Base-by-base conservation (phyloP, 345 rosid species). In the Melaleuca alternifolia region DNA sequence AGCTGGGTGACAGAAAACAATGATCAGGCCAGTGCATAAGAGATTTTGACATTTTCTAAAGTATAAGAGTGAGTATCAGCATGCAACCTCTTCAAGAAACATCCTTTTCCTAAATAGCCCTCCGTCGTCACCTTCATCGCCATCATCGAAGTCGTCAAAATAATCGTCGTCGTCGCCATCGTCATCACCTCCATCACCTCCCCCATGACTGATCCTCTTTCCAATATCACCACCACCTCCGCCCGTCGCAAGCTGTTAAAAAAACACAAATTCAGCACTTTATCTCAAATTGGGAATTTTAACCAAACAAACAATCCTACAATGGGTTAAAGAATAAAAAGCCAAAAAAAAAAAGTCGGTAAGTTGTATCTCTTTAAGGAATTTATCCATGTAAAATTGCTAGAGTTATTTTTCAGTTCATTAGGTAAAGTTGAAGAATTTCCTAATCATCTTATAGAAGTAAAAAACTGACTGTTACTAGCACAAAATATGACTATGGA, bases 181-280 rank as follows among this genome's bases (percentile, higher is more conserved):
- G 88, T 95, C 99, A 82, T 95, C 98, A 54, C 98, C 99, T 89
- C 99, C 99, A 87, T 95, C 98, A 8, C 99, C 99, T 85, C 99
- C 99, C 88, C 99, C 99, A 84, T 91, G 90, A 92, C 90, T 94
- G 90, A 94, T 92, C 87, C 85, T 92, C 92, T 96, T 97, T 88
- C 99, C 99, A 89, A 93, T 94, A 92, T 95, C 95, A 82, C 98
- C 99, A 46, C 99, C 98, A 30, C 99, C 98, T 85, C 99, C 98
- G 7, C 98, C 99, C 15, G 92, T 89, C 7, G 94, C 99, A 91
- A 94, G 90, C 99, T 97, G 93, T 77, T 88, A 89, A 86, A 83
- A 88, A 86, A 91, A 23, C 37, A 20, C 20, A 61, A 13, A 51
- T n/a, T 52, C 83, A 79, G 10, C 18, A 41, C 76, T 50, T 65